Conservation (phyloP, 257 asterid genomes). For the Gynochthodes officinalis region DNA sequence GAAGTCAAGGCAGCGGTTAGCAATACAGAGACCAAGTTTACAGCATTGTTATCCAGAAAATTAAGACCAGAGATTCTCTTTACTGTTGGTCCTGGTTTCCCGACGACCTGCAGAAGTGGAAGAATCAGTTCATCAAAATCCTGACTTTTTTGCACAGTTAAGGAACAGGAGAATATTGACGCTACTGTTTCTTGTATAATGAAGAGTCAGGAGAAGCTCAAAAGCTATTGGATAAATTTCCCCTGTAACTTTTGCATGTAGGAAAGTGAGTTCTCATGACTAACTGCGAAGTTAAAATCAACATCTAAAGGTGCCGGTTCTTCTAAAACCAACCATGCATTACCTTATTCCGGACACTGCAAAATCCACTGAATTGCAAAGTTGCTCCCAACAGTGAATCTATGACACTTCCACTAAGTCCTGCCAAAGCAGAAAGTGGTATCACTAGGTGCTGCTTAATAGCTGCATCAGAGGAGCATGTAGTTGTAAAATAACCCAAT, state of each 20-base stretch:
- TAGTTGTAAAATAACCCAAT: slow-evolving; percentile 63
- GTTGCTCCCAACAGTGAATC: slow-evolving; percentile 97
- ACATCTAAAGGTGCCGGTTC: neutral
- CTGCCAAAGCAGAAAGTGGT: slow-evolving; percentile 79
- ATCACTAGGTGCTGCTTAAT: slow-evolving; percentile 69
- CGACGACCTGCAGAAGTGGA: slow-evolving; percentile 67
- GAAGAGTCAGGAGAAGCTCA: neutral
- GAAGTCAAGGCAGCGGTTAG: slow-evolving; percentile 60
- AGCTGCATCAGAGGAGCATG: slow-evolving; percentile 47
- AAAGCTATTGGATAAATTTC: too few relatives aligned
- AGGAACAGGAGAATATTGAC: neutral
- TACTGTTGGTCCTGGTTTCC: slow-evolving; percentile 86
- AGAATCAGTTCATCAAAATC: slow-evolving; percentile 11
- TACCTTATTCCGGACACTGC: slow-evolving; percentile 91
- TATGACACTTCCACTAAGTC: slow-evolving; percentile 74
- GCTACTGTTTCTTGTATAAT: too few relatives aligned
- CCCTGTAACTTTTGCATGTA: neutral
- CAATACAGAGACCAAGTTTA: slow-evolving; percentile 69
- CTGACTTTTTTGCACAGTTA: too few relatives aligned
- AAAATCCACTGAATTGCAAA: slow-evolving; percentile 86
- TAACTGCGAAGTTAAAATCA: neutral
- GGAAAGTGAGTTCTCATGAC: neutral
- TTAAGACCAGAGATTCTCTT: slow-evolving; percentile 78
- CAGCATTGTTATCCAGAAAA: slow-evolving; percentile 81
- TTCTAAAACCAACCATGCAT: neutral